These are phyloP conservation scores for Ganoderma sinense DNA, from an alignment of 1,284 basidiomycete species.

Conservation along the genomic window DNA sequence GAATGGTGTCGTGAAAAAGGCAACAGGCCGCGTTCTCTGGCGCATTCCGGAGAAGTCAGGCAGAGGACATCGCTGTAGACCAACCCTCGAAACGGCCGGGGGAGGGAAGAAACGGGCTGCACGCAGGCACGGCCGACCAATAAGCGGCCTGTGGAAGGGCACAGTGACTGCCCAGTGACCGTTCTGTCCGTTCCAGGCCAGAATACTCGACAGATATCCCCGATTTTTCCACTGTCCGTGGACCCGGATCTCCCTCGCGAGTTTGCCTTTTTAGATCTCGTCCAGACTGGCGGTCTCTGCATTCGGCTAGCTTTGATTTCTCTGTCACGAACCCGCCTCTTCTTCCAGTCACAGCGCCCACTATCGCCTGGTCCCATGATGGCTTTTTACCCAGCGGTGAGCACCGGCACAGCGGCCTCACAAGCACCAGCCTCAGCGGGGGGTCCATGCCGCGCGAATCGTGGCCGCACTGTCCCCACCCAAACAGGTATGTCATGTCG, in stretches of 20 bases:
- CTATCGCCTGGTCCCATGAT: constrained; percentile 36
- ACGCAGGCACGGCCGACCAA: constrained; percentile 15
- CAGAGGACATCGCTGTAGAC: constrained; percentile 15
- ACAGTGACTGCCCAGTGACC: constrained; percentile 8
- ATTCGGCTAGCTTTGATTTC: constrained; percentile 39
- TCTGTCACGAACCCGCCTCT: constrained; percentile 22
- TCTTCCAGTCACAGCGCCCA: constrained; percentile 30
- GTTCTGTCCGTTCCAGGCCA: constrained; percentile 17
- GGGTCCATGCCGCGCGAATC: background rate
- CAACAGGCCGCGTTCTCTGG: constrained; percentile 26
- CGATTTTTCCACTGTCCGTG: constrained; percentile 29
- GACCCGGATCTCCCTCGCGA: constrained; percentile 37
- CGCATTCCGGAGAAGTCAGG: constrained; percentile 25
- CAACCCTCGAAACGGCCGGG: constrained; percentile 22
- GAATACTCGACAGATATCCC: constrained; percentile 20
- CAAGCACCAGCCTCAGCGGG: background rate
- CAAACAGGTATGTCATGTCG: background rate
- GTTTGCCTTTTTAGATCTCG: constrained; percentile 42
- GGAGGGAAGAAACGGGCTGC: constrained; percentile 11
- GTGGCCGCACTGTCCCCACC: constrained; percentile 1
- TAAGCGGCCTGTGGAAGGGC: constrained; percentile 5
- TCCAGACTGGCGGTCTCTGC: constrained; percentile 40
- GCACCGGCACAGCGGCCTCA: background rate
- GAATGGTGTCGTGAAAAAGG: constrained; percentile 16
- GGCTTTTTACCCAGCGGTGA: constrained; percentile 18